Conservation (phyloP, 2,329 filamentous ascomycete genomes). For the Colletotrichum sp. region DNA sequence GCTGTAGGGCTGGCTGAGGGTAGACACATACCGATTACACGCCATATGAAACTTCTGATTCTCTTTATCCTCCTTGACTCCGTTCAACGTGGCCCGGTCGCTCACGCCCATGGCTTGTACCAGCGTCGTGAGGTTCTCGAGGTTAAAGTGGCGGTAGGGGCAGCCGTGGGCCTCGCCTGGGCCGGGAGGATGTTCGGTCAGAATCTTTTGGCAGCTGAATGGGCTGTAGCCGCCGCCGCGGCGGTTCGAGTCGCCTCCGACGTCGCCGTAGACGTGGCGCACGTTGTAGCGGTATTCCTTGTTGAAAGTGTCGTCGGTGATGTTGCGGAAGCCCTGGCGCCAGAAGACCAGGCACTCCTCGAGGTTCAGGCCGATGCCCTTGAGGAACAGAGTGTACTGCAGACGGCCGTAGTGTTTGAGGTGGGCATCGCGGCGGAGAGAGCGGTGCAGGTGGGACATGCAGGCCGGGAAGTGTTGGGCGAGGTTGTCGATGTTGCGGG, state of each 20-base stretch:
- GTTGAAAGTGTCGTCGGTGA: conserved; percentile 94
- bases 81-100: conserved; percentile 78
- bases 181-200: conserved; percentile 86
- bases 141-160: conserved; percentile 89
- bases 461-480: conserved; percentile 87
- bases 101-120: conserved; percentile 80
- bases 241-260: conserved; percentile 89
- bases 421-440: conserved; percentile 85
- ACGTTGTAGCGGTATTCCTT: conserved; percentile 98
- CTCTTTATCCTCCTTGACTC: conserved; percentile 87
- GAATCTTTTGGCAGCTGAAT: conserved; percentile 92
- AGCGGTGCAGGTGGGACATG: conserved; percentile 90
- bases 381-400: conserved; percentile 96
- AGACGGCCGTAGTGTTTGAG: conserved; percentile 92
- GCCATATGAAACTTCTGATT: conserved; percentile 92
- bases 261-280: conserved; percentile 92
- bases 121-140: conserved; percentile 82
- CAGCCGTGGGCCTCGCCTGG: conserved; percentile 94
- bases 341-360: conserved; percentile 94
- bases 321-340: conserved; percentile 82
- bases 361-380: conserved; percentile 90
- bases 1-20: background rate
- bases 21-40: conserved; percentile 78
- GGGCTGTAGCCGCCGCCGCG: conserved; percentile 88
- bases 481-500: conserved; percentile 79